Percentiles rank a stretch among this genome's conserved stretches.
These are phyloP conservation scores for Diaporthe helianthi DNA, from an alignment of 2,329 filamentous ascomycete species.

Conservation along the genomic window DNA sequence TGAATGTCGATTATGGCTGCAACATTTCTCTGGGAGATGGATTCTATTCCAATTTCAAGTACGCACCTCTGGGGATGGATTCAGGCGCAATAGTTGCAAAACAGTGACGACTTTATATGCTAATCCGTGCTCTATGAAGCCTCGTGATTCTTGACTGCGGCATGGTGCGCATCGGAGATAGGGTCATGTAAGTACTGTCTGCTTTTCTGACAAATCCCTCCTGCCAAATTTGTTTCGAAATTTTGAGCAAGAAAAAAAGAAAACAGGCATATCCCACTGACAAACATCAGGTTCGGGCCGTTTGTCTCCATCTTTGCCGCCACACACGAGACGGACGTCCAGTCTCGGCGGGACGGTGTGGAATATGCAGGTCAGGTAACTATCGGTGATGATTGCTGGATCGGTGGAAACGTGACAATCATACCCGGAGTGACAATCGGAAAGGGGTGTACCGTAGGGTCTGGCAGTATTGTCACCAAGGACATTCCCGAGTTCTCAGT, in stretches of 20 bases:
- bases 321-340: slow-evolving; percentile 72
- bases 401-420: slow-evolving; percentile 57
- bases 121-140: slow-evolving; percentile 38
- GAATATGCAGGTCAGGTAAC: slow-evolving; percentile 55
- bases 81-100: neutral
- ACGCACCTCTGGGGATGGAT: slow-evolving; percentile 23
- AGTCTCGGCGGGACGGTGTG: slow-evolving; percentile 53
- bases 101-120: slow-evolving; percentile 48
- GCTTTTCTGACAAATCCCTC: neutral
- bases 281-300: slow-evolving; percentile 64
- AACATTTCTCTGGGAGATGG: slow-evolving; percentile 67
- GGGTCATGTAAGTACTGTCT: slow-evolving; percentile 57
- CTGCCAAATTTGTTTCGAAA: neutral
- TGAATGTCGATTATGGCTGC: slow-evolving; percentile 70
- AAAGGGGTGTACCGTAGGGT: slow-evolving; percentile 58
- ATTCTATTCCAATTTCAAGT: slow-evolving; percentile 71
- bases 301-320: slow-evolving; percentile 75
- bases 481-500: slow-evolving; percentile 56
- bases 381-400: slow-evolving; percentile 63
- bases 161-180: slow-evolving; percentile 71
- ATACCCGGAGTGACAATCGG: slow-evolving; percentile 61
- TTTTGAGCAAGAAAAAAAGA: too few species aligned
- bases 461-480: slow-evolving; percentile 58
- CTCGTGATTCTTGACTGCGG: slow-evolving; percentile 76
- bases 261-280: neutral